These are phyloP conservation scores for Rhypophila decipiens DNA, from an alignment of 495 filamentous ascomycete species.

Conservation along the genomic window DNA sequence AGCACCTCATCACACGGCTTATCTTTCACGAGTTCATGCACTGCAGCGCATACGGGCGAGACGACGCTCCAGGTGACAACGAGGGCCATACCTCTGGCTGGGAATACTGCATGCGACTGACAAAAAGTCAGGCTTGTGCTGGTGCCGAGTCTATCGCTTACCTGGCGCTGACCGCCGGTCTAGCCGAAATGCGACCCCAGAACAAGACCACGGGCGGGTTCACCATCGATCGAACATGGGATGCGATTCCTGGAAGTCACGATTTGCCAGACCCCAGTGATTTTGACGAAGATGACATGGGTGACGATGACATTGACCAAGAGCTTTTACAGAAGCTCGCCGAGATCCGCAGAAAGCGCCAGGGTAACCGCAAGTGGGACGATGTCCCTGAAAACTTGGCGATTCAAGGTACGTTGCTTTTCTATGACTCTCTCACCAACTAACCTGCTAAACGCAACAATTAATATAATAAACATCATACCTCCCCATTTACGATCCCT, in stretches of 20 bases:
- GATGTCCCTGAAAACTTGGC: too few relatives aligned
- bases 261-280: neutral
- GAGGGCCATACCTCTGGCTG: neutral
- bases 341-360: neutral
- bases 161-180: conserved; percentile 1
- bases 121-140: neutral
- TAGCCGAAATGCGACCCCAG: conserved; percentile 3
- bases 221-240: conserved; percentile 1
- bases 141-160: conserved; percentile 6
- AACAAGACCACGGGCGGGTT: neutral
- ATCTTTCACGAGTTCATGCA: conserved; percentile 9
- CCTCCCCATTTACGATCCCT: too few relatives aligned
- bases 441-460: too few relatives aligned
- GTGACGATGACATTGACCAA: neutral
- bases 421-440: too few relatives aligned
- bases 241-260: neutral
- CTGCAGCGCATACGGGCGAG: neutral
- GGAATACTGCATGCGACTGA: conserved; percentile 5
- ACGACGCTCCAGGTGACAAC: neutral
- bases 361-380: neutral
- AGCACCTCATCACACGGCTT: neutral
- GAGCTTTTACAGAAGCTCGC: too few relatives aligned
- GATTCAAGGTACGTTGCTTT: too few relatives aligned
- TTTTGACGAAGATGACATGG: neutral
- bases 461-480: too few relatives aligned